phyloP scores from a whole-genome alignment of 495 filamentous ascomycete genomes.

The Daldinia decipiens region DNA sequence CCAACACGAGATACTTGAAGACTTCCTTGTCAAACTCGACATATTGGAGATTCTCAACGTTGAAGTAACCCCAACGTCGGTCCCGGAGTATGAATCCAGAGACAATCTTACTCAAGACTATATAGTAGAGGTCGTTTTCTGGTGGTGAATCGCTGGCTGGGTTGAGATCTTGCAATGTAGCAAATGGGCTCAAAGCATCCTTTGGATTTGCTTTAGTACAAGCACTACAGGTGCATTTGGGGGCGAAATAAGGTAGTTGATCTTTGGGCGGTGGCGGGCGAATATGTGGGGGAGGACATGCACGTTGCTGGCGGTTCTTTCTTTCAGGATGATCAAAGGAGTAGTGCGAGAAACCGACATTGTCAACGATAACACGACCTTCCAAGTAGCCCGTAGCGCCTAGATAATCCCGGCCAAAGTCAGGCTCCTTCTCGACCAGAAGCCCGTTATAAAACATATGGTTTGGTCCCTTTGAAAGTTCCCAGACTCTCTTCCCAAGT shows the following conservation, averaged over 20 bases:
- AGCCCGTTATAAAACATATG: background rate
- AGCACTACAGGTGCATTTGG: background rate
- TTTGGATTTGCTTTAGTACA: background rate
- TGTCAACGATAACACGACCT: background rate
- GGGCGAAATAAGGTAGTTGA: background rate
- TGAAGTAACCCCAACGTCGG: conserved; percentile 51
- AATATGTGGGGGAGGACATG: background rate
- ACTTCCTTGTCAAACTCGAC: conserved; percentile 43
- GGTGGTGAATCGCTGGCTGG: background rate
- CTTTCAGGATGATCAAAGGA: background rate
- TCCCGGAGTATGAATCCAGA: conserved; percentile 53
- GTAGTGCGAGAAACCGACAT: background rate
- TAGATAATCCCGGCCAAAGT: background rate
- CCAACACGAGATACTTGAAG: conserved; percentile 45
- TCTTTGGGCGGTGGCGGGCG: background rate
- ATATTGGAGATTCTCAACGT: conserved; percentile 37
- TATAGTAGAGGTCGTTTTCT: conserved; percentile 48
- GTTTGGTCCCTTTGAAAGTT: background rate
- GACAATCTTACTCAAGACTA: conserved; percentile 48
- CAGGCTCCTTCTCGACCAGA: background rate
- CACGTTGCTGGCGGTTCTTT: background rate
- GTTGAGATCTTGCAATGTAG: background rate
- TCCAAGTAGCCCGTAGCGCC: background rate
- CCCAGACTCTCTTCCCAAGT: background rate
- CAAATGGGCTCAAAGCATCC: background rate